Conservation (phyloP, 441 rosid species). For the Iberis amara region DNA sequence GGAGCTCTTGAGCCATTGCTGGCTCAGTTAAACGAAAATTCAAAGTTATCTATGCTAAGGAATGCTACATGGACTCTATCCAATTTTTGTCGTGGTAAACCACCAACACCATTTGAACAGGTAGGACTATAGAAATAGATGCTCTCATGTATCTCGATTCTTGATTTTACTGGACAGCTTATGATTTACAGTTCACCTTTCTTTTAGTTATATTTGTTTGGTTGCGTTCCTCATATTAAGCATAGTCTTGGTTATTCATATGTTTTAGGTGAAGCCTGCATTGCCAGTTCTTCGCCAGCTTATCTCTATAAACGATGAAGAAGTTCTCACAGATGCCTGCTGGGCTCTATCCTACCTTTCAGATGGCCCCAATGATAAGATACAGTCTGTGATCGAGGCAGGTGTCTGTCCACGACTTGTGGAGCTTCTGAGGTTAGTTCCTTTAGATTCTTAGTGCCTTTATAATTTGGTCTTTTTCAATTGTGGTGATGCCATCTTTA, state of each 20-base stretch:
- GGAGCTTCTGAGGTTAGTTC: conserved; percentile 32
- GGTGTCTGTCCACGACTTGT: conserved; percentile 41
- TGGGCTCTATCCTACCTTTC: conserved; percentile 40
- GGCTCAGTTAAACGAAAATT: conserved; percentile 66
- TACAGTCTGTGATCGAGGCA: conserved; percentile 35
- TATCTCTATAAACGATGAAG: conserved; percentile 35
- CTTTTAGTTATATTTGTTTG: neutral
- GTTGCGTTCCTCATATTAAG: conserved; percentile 1
- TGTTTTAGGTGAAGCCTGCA: conserved; percentile 36
- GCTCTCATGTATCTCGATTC: neutral
- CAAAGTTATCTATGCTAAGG: conserved; percentile 81
- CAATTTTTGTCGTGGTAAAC: conserved; percentile 85
- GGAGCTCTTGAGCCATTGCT: conserved; percentile 68
- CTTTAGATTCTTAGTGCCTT: neutral
- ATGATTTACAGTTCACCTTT: too few species aligned
- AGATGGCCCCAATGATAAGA: conserved; percentile 38
- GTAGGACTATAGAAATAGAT: conserved; percentile 23
- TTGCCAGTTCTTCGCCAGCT: conserved; percentile 36
- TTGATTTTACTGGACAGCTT: conserved; percentile 16
- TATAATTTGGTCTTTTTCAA: conserved; percentile 3
- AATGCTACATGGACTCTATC: conserved; percentile 98
- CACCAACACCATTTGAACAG: conserved; percentile 55
- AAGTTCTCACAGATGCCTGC: conserved; percentile 40
- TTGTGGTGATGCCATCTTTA: neutral
- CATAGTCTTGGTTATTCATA: conserved; percentile 13